Base-by-base conservation (phyloP, 768 basidiomycete species). In the Rhizopogon vinicolor region DNA sequence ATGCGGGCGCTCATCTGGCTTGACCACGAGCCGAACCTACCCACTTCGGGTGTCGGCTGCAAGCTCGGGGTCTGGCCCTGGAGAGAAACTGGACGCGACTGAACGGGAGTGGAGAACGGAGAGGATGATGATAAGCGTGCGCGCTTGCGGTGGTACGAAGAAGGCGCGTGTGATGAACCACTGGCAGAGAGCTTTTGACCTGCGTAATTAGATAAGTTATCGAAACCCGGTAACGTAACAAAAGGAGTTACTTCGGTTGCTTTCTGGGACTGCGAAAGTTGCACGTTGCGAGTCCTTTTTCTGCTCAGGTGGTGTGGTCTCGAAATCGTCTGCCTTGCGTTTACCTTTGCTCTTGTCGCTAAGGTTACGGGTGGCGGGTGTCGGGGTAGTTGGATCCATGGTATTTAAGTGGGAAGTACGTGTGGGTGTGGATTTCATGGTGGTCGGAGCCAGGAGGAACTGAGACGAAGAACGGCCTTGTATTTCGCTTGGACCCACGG, bases 241-340 rank as follows among this genome's bases (percentile, higher is more conserved):
- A n/a, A 43, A 43, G 31, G 44, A 35, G 75, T 66, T 67, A 87
- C 87, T 79, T 70, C 83, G 79, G 55, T 78, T 76, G 56, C 82
- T 83, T 22, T 65, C 57, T 25, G 75, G 75, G 52, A 81, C 75
- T 41, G 84, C 84, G 64, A 88, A 89, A 6, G 85, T 88, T 40
- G 87, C 74, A 49, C 72, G 78, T 41, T 76, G 74, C 1, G 56
- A 68, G 56, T 78, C 76, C 65, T 77, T 80, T 56, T 75, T 74
- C 54, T 76, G 80, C 63, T 86, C 86, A 7, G 86, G 84, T 35
- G 86, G 86, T 3, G 87, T 87, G 33, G 78, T 72, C 57, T 84
- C 85, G n/a, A 83, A 73, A 60, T 89, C 87, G 43, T 87, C 85
- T 6, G 86, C 87, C 65, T 89, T 90, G 57, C 88, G 75, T 67